These are phyloP conservation scores for Alternaria hordeiaustralica DNA, from an alignment of 2,329 filamentous ascomycete genomes.

Conservation along the genomic window DNA sequence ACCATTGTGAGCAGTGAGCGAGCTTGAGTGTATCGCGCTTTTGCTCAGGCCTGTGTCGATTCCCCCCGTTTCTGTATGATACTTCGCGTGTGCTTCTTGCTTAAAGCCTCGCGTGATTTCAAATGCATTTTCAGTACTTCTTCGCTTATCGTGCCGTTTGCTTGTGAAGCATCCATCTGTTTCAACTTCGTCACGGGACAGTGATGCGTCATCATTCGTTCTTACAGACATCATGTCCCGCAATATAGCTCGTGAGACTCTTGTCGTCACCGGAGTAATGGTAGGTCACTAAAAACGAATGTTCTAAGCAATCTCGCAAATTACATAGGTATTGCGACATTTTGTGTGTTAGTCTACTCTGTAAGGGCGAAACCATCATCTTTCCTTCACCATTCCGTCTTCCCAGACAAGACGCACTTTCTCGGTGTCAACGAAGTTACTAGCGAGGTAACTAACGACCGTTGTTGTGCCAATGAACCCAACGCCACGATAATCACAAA, in stretches of 20 bases:
- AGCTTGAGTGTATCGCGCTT: neutral
- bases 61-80: neutral
- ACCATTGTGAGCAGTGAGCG: constrained; percentile 22
- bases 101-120: neutral
- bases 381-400: neutral
- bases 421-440: too few relatives aligned
- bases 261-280: neutral
- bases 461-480: neutral
- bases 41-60: neutral
- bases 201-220: neutral
- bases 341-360: neutral
- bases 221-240: neutral
- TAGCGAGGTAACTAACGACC: neutral
- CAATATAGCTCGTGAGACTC: neutral
- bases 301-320: too few relatives aligned
- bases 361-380: neutral
- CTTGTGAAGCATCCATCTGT: neutral
- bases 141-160: neutral
- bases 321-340: neutral
- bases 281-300: neutral
- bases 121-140: neutral
- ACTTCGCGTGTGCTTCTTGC: neutral
- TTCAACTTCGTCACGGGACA: neutral
- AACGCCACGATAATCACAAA: neutral
- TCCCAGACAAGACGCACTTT: neutral